A percentile compares a stretch with the other conserved stretches of the same genome.
These are phyloP conservation scores for Trypanosomatidae sp. DNA, from an alignment of 208 protist species.

Conservation along the genomic window DNA sequence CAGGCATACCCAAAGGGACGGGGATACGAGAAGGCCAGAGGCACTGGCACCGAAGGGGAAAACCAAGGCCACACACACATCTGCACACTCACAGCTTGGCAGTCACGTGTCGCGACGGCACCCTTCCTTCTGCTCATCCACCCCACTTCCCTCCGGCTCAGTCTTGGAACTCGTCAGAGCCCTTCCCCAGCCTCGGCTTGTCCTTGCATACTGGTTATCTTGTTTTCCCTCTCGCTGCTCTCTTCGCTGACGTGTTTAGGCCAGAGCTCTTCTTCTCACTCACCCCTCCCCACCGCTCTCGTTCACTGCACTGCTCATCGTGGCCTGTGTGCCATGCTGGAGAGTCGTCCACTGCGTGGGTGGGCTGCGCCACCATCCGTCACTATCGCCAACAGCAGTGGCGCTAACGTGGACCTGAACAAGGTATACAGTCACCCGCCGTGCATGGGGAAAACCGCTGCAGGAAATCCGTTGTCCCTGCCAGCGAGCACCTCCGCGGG, in stretches of 20 bases:
- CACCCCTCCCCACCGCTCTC: not conserved
- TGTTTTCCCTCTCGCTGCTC: not conserved
- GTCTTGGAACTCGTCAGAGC: not conserved
- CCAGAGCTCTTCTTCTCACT: not conserved
- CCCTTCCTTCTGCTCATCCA: not conserved
- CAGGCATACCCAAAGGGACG: not conserved
- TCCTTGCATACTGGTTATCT: not conserved
- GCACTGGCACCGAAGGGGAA: not conserved
- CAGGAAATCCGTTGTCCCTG: not conserved
- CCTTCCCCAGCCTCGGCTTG: not conserved
- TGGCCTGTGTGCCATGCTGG: not conserved
- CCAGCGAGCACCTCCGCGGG: not conserved
- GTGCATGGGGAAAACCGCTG: not conserved
- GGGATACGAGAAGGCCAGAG: not conserved
- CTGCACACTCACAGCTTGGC: not conserved
- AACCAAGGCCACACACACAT: not conserved
- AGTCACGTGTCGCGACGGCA: not conserved
- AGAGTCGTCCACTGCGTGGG: not conserved
- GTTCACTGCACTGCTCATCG: no score
- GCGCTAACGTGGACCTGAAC: not conserved
- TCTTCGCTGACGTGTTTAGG: not conserved
- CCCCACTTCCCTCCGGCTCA: not conserved
- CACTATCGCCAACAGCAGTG: not conserved
- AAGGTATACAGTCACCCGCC: not conserved
- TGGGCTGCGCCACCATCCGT: not conserved